A percentile compares a stretch with the other conserved stretches of the same genome.
Evolutionary conservation across 129 eudicot genomes (phyloP).

Genomic region (Escallonia rubra): DNA sequence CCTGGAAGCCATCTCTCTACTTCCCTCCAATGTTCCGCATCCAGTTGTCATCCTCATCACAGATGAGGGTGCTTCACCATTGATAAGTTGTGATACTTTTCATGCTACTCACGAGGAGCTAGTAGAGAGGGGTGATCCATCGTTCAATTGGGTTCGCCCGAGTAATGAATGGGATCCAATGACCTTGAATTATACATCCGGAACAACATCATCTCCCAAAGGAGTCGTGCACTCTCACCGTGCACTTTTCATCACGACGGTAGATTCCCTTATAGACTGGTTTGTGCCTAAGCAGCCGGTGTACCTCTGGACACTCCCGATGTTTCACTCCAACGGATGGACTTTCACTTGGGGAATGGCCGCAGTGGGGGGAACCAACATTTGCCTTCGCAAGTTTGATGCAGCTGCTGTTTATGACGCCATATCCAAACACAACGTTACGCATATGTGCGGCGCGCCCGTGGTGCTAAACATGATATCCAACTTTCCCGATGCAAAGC

Average conservation of each 20-base stretch:
- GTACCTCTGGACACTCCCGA: slow-evolving; percentile 51
- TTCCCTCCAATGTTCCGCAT: slow-evolving; percentile 5
- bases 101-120: slow-evolving; percentile 30
- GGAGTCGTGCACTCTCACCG: slow-evolving; percentile 60
- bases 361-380: slow-evolving; percentile 39
- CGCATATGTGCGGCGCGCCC: slow-evolving; percentile 14
- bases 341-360: slow-evolving; percentile 57
- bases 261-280: slow-evolving; percentile 49
- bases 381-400: slow-evolving; percentile 51
- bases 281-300: slow-evolving; percentile 46
- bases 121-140: slow-evolving; percentile 39
- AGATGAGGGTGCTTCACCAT: slow-evolving; percentile 7
- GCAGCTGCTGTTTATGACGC: slow-evolving; percentile 21
- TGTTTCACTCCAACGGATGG: slow-evolving; percentile 64
- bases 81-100: background rate
- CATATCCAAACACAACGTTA: slow-evolving; percentile 26
- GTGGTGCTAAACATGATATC: slow-evolving; percentile 55
- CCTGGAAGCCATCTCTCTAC: slow-evolving; percentile 23
- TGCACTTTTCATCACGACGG: slow-evolving; percentile 24
- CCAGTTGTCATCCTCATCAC: slow-evolving; percentile 35
- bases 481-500: slow-evolving; percentile 14
- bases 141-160: slow-evolving; percentile 47
- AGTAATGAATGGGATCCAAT: slow-evolving; percentile 50
- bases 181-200: slow-evolving; percentile 52
- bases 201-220: slow-evolving; percentile 61